Conservation (phyloP, 2,329 filamentous ascomycete species). For the Trichophyton mentagrophytes region DNA sequence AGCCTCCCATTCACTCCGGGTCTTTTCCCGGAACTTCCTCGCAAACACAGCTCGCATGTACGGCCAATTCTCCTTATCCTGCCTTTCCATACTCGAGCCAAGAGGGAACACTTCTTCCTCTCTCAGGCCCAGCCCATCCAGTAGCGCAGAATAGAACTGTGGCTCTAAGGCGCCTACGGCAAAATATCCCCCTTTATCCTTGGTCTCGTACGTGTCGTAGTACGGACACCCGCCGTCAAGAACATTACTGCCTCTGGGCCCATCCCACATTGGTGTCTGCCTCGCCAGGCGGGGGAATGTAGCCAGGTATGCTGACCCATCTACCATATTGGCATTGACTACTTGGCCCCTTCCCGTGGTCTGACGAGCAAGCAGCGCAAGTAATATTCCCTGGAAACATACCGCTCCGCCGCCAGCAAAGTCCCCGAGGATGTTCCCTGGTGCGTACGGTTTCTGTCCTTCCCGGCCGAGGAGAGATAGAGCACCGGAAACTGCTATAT, state of each 20-base stretch:
- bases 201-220: slow-evolving; percentile 80
- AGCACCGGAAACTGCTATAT: slow-evolving; percentile 76
- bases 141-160: slow-evolving; percentile 60
- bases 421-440: slow-evolving; percentile 74
- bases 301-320: slow-evolving; percentile 67
- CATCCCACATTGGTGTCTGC: slow-evolving; percentile 50
- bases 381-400: slow-evolving; percentile 67
- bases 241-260: slow-evolving; percentile 58
- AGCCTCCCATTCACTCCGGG: slow-evolving; percentile 65
- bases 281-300: slow-evolving; percentile 60
- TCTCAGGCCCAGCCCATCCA: slow-evolving; percentile 53
- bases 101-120: slow-evolving; percentile 31
- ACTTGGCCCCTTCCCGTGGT: slow-evolving; percentile 63
- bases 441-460: slow-evolving; percentile 59
- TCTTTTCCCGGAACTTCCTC: slow-evolving; percentile 53
- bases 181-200: slow-evolving; percentile 59
- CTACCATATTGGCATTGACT: slow-evolving; percentile 94
- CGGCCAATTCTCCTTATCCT: slow-evolving; percentile 55
- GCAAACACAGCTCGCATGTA: slow-evolving; percentile 50
- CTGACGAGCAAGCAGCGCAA: slow-evolving; percentile 59
- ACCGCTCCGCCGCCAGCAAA: slow-evolving; percentile 81
- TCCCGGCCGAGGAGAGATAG: slow-evolving; percentile 61
- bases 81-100: slow-evolving; percentile 40
- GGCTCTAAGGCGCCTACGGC: slow-evolving; percentile 85
- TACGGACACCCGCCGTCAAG: slow-evolving; percentile 78